These are phyloP conservation scores for Talaromyces sp. DNA, from an alignment of 2,329 filamentous ascomycete genomes.

Conservation along the genomic window DNA sequence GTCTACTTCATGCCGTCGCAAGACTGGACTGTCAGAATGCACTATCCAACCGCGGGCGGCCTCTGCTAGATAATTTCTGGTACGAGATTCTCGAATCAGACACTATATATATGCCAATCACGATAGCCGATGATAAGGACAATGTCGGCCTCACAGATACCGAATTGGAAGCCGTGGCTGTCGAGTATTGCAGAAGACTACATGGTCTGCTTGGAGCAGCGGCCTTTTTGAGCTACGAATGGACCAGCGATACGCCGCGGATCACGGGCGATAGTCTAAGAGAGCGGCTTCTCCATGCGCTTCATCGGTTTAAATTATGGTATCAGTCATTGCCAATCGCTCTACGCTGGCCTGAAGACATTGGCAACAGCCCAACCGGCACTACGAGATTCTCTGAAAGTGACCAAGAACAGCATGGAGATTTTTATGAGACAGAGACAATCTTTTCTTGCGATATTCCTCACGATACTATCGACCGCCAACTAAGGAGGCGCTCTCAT, in stretches of 20 bases:
- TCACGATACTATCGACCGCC: not conserved
- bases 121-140: not conserved
- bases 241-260: constrained; percentile 4
- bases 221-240: constrained; percentile 2
- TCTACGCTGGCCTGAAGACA: constrained; percentile 1
- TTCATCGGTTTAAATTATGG: not conserved
- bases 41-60: constrained; percentile 1
- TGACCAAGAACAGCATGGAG: not conserved
- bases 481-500: constrained; percentile 1
- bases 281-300: not conserved
- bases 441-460: not conserved
- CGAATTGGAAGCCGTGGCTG: not conserved
- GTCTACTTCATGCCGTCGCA: not conserved
- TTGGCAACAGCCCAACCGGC: not conserved
- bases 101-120: not conserved
- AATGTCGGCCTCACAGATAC: not conserved
- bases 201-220: constrained; percentile 2
- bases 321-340: not conserved
- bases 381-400: not conserved
- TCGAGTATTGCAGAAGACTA: not conserved
- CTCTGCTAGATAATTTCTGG: not conserved
- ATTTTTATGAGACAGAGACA: not conserved
- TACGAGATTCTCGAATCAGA: constrained; percentile 8
- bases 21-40: constrained; percentile 8
- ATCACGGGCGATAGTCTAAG: not conserved